Conservation (phyloP, 805 yeast genomes). For the Wickerhamiella sorbophila region DNA sequence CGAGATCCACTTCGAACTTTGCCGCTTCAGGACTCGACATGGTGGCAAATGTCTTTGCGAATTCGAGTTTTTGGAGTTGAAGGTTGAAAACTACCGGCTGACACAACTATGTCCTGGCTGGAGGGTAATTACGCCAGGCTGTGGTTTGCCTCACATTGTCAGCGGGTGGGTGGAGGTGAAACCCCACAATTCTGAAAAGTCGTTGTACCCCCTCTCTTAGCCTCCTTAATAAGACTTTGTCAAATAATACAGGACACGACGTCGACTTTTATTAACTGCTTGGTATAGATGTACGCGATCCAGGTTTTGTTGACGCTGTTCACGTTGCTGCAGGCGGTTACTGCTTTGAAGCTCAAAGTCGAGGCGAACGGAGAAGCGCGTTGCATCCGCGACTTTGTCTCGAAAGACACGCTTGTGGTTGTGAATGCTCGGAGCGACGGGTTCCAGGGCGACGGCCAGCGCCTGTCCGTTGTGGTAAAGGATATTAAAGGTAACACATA, state of each 20-base stretch:
- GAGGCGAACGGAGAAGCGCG: constrained; percentile 34
- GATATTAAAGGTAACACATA: constrained; percentile 80
- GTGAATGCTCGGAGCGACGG: constrained; percentile 69
- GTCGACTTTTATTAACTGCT: no score
- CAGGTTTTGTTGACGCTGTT: constrained; percentile 4
- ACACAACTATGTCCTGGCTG: no score
- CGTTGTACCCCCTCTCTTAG: not conserved
- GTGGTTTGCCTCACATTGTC: no score
- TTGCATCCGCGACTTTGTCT: constrained; percentile 86
- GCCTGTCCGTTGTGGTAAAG: constrained; percentile 41
- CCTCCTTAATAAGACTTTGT: not conserved
- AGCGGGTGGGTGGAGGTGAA: no score
- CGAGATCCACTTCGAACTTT: not conserved
- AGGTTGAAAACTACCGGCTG: no score
- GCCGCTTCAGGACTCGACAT: not conserved
- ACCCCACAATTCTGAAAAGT: no score
- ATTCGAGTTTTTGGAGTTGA: no score
- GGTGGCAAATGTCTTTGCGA: no score
- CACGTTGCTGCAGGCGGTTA: constrained; percentile 7
- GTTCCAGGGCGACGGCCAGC: constrained; percentile 73
- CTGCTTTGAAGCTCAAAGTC: constrained; percentile 23
- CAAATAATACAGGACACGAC: not conserved
- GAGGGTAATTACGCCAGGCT: no score
- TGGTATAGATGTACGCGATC: not conserved
- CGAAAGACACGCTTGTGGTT: constrained; percentile 75